Conservation (phyloP, 2,329 filamentous ascomycete species). For the Penicillium oxalicum region DNA sequence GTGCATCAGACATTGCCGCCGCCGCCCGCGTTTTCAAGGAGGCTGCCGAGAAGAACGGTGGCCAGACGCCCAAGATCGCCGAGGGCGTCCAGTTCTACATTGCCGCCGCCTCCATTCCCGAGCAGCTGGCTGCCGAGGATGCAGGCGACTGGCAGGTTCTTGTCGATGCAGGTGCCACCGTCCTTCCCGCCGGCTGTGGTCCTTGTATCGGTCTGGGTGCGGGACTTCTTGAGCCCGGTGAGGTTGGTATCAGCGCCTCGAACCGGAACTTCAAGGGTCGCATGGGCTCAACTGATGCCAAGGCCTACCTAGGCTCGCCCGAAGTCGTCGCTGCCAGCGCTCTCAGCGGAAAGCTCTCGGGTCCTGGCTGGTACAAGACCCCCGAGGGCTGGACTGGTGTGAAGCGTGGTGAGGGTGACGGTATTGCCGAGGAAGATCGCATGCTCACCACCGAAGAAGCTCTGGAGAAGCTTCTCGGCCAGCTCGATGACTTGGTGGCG, state of each 20-base stretch:
- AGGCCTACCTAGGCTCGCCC: slow-evolving; percentile 81
- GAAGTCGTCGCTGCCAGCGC: slow-evolving; percentile 91
- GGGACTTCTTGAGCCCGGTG: slow-evolving; percentile 75
- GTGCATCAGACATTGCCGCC: slow-evolving; percentile 71
- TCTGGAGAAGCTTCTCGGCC: slow-evolving; percentile 62
- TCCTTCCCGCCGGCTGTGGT: slow-evolving; percentile 68
- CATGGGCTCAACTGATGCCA: slow-evolving; percentile 74
- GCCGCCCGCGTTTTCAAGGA: slow-evolving; percentile 82
- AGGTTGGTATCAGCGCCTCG: slow-evolving; percentile 74
- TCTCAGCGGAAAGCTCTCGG: slow-evolving; percentile 49
- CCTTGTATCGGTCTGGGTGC: slow-evolving; percentile 81
- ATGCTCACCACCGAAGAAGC: slow-evolving; percentile 63
- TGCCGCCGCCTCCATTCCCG: slow-evolving; percentile 71
- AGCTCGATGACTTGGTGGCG: slow-evolving; percentile 60
- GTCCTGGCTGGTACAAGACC: slow-evolving; percentile 71
- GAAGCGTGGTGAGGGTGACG: slow-evolving; percentile 65
- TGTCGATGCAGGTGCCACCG: slow-evolving; percentile 69
- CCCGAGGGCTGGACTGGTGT: slow-evolving; percentile 59
- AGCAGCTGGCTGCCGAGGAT: slow-evolving; percentile 72
- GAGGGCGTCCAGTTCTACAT: slow-evolving; percentile 80
- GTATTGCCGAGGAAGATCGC: slow-evolving; percentile 57
- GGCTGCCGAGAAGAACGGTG: slow-evolving; percentile 56
- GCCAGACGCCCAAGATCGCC: slow-evolving; percentile 63
- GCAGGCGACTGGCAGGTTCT: slow-evolving; percentile 80
- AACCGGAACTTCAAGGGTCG: slow-evolving; percentile 91